A percentile compares a stretch with the other conserved stretches of the same genome.
These are phyloP conservation scores for Lactarius quietus DNA, from an alignment of 768 basidiomycete genomes.

Conservation along the genomic window DNA sequence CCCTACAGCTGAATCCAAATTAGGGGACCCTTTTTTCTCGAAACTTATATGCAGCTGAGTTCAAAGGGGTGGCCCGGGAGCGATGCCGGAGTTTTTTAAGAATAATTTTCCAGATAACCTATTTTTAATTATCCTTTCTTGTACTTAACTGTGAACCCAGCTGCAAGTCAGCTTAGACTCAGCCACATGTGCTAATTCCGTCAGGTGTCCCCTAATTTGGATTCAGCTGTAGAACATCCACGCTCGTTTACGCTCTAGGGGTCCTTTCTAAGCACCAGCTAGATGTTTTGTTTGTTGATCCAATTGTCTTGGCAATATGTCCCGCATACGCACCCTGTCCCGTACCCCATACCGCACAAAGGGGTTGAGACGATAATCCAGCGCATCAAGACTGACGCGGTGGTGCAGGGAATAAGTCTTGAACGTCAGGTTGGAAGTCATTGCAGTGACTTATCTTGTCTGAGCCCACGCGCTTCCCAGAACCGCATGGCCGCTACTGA, in stretches of 20 bases:
- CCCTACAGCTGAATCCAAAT: too few species aligned
- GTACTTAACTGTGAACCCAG: too few species aligned
- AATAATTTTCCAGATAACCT: too few species aligned
- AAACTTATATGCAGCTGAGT: too few species aligned
- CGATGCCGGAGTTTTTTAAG: too few species aligned
- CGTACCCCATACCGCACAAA: constrained; percentile 61
- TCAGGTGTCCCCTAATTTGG: too few species aligned
- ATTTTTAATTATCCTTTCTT: too few species aligned
- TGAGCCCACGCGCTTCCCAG: neutral
- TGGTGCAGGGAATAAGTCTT: constrained; percentile 63
- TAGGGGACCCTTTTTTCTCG: too few species aligned
- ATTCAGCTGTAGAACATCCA: constrained; percentile 36
- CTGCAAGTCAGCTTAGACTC: too few species aligned
- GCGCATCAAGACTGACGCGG: constrained; percentile 46
- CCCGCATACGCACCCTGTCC: constrained; percentile 59
- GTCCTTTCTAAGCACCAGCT: constrained; percentile 17
- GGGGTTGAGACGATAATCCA: constrained; percentile 60
- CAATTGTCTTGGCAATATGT: constrained; percentile 63
- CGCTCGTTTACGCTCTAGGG: constrained; percentile 6
- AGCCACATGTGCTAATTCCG: too few species aligned
- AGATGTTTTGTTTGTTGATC: constrained; percentile 61
- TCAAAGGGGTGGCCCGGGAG: too few species aligned
- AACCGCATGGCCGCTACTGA: neutral
- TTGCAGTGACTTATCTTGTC: too few species aligned
- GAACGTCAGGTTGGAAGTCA: constrained; percentile 11